Conservation (phyloP, 192 early-diverging fungal species). For the Spizellomyces punctatus region DNA sequence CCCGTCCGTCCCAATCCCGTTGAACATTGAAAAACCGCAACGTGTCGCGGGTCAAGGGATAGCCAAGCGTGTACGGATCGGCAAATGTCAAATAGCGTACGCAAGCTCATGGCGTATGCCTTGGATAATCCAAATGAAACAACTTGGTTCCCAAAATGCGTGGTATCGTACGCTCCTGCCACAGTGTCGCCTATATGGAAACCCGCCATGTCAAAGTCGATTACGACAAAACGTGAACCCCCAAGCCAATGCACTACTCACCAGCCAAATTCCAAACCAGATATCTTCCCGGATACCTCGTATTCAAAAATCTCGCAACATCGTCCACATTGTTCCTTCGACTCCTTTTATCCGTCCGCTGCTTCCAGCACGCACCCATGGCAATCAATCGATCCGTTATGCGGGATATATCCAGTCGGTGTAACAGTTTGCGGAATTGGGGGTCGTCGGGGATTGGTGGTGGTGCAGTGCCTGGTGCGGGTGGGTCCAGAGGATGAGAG, state of each 20-base stretch:
- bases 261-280: constrained; percentile 63
- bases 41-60: constrained; percentile 43
- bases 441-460: constrained; percentile 24
- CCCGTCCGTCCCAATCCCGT: constrained; percentile 52
- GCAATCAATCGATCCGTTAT: constrained; percentile 56
- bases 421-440: constrained; percentile 21
- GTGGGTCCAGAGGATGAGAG: not conserved
- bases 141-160: constrained; percentile 51
- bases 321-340: constrained; percentile 54
- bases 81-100: constrained; percentile 54
- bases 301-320: constrained; percentile 52
- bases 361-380: constrained; percentile 45
- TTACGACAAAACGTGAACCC: not conserved
- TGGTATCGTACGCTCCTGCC: constrained; percentile 51
- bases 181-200: constrained; percentile 48
- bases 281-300: constrained; percentile 48
- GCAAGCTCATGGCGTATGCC: constrained; percentile 51
- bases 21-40: constrained; percentile 58
- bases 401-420: constrained; percentile 47
- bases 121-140: constrained; percentile 50
- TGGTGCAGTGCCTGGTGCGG: not conserved
- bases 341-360: constrained; percentile 23
- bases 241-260: constrained; percentile 6
- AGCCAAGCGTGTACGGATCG: constrained; percentile 61
- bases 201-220: not conserved